These are phyloP conservation scores for Solanum rostratum DNA, from an alignment of 257 asterid genomes.

Conservation along the genomic window DNA sequence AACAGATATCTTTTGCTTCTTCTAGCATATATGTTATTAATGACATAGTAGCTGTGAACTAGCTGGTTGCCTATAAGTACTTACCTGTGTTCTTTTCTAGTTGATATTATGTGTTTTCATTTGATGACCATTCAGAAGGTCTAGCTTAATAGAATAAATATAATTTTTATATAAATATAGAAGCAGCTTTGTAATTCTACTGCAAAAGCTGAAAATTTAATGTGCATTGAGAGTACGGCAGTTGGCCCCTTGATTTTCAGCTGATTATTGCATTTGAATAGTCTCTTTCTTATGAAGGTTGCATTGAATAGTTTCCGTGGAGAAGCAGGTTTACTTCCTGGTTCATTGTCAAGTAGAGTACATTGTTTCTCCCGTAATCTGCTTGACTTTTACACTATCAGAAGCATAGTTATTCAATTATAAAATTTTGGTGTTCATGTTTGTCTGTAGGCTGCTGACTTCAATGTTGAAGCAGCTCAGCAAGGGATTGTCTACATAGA, in stretches of 20 bases:
- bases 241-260: background rate
- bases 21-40: background rate
- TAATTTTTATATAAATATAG: background rate
- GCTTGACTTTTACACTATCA: background rate
- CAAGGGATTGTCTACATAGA: slow-evolving; percentile 86
- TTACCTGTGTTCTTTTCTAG: background rate
- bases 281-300: background rate
- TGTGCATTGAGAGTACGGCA: background rate
- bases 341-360: background rate
- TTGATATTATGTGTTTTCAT: background rate
- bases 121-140: background rate
- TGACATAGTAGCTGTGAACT: background rate
- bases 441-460: slow-evolving; percentile 65
- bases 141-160: background rate
- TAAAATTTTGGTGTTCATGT: slow-evolving; percentile 2
- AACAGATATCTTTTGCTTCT: background rate
- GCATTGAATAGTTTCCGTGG: background rate
- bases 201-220: background rate
- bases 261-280: background rate
- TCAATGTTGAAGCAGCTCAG: slow-evolving; percentile 80
- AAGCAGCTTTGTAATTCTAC: background rate
- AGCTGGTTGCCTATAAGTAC: background rate
- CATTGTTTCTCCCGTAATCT: background rate
- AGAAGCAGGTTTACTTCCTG: background rate
- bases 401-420: background rate